phyloP scores from a whole-genome alignment of 345 rosid species.

The Reutealis trisperma region DNA sequence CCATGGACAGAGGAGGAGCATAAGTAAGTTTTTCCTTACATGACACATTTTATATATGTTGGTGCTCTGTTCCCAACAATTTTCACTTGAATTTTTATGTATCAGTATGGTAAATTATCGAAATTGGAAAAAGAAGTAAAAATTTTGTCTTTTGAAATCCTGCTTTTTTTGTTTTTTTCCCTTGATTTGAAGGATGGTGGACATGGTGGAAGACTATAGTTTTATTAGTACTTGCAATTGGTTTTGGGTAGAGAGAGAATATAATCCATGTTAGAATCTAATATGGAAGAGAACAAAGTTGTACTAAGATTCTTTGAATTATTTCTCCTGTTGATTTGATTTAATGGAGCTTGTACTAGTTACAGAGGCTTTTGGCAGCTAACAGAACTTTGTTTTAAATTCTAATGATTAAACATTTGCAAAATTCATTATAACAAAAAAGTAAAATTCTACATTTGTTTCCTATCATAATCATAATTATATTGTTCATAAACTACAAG shows the following conservation, averaged over 20 bases:
- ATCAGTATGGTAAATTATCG: not conserved
- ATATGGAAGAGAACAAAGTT: not conserved
- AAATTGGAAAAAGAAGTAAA: not conserved
- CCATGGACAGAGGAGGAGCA: conserved; percentile 45
- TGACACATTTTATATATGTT: not conserved
- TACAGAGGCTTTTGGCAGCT: not conserved
- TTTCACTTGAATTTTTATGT: not conserved
- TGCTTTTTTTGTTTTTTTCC: not conserved
- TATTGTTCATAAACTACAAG: not conserved
- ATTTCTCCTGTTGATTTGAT: not conserved
- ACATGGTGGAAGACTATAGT: not conserved
- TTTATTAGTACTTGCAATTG: not conserved
- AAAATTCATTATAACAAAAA: not conserved
- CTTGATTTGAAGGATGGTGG: not conserved
- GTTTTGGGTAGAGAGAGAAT: conserved; percentile 6
- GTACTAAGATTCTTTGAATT: conserved; percentile 15
- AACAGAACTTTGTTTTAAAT: not conserved
- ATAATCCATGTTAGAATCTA: conserved; percentile 8
- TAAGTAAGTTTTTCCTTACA: conserved; percentile 26
- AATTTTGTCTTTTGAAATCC: not conserved
- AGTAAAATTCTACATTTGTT: not conserved
- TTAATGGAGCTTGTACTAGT: not conserved
- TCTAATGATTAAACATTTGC: not conserved
- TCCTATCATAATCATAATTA: not conserved
- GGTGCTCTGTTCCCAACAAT: not conserved